These are phyloP conservation scores for Leishmania gerbilli DNA, from an alignment of 208 protist species.

Conservation along the genomic window DNA sequence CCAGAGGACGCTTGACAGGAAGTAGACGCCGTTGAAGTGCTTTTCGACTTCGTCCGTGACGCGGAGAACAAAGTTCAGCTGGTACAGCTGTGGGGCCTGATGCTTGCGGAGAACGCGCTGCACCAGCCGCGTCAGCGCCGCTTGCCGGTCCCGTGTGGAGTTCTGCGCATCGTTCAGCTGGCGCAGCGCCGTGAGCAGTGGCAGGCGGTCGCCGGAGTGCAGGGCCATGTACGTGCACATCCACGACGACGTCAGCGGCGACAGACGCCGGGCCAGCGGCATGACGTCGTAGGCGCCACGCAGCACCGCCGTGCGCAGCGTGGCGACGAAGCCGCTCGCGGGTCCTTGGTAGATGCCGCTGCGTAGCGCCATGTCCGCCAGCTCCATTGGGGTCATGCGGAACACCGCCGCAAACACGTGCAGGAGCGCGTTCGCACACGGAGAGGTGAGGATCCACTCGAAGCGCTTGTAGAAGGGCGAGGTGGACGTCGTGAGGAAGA, in stretches of 20 bases:
- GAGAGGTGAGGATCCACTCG: constrained; percentile 55
- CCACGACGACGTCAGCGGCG: constrained; percentile 63
- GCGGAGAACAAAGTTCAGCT: constrained; percentile 79
- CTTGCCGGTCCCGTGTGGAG: constrained; percentile 45
- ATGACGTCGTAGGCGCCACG: constrained; percentile 57
- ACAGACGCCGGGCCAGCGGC: constrained; percentile 71
- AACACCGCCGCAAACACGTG: constrained; percentile 67
- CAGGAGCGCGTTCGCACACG: constrained; percentile 79
- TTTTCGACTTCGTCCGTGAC: constrained; percentile 55
- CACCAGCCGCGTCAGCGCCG: constrained; percentile 37
- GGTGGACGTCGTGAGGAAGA: constrained; percentile 30
- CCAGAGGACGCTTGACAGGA: constrained; percentile 44
- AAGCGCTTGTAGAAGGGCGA: constrained; percentile 46
- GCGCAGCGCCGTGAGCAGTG: constrained; percentile 57
- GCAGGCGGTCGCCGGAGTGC: constrained; percentile 71
- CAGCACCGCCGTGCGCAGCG: constrained; percentile 39
- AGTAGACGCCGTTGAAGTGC: constrained; percentile 75
- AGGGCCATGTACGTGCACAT: constrained; percentile 65
- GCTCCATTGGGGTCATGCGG: constrained; percentile 58
- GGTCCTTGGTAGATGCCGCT: constrained; percentile 73
- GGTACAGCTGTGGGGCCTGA: constrained; percentile 40
- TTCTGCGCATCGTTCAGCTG: constrained; percentile 47
- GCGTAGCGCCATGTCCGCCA: constrained; percentile 60
- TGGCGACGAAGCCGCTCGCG: constrained; percentile 44
- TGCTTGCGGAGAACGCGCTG: constrained; percentile 70